These are phyloP conservation scores for Coffea canephora DNA, from an alignment of 257 asterid genomes.

Conservation along the genomic window DNA sequence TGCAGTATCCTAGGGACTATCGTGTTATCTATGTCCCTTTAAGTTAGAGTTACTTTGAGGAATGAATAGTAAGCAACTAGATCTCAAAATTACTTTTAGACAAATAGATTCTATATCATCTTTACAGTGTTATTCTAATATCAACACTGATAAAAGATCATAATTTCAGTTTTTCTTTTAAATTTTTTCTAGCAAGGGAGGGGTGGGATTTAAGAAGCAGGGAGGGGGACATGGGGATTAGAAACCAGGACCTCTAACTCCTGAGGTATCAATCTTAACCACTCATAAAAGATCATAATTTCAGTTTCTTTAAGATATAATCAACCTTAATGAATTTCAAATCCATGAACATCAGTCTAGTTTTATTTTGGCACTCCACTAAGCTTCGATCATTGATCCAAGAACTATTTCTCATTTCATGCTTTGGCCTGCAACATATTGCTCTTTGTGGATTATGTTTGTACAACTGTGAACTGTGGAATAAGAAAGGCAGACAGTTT, in stretches of 20 bases:
- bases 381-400: neutral
- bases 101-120: neutral
- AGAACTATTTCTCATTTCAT: too few species aligned
- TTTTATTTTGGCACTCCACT: neutral
- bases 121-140: too few species aligned
- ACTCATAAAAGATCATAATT: neutral
- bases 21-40: neutral
- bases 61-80: neutral
- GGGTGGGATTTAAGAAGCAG: too few species aligned
- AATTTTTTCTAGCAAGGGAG: too few species aligned
- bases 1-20: neutral
- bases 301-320: too few species aligned
- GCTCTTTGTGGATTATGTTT: neutral
- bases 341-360: neutral
- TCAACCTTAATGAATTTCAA: neutral
- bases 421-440: neutral
- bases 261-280: neutral
- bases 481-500: neutral
- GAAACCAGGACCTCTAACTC: too few species aligned
- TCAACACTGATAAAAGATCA: neutral
- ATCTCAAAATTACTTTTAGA: neutral
- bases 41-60: neutral
- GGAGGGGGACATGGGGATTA: too few species aligned
- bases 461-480: neutral
- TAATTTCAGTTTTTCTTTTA: too few species aligned